Conservation (phyloP, 2,329 filamentous ascomycete species). For the Exophiala xenobiotica region DNA sequence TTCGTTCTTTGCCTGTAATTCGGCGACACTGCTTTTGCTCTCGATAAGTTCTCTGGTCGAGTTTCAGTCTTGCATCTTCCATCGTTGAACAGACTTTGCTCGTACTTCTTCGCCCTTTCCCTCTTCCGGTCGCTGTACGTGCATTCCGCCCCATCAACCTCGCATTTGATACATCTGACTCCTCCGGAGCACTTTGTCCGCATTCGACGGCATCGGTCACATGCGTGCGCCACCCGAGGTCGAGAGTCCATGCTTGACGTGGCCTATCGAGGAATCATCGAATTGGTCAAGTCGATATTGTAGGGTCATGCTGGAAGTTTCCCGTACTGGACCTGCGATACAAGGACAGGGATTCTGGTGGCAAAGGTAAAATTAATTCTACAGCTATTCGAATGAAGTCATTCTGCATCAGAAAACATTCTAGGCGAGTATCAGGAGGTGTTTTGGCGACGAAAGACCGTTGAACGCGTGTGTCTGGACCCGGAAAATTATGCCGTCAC, state of each 20-base stretch:
- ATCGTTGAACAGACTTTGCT: neutral
- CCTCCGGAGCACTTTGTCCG: slow-evolving; percentile 12
- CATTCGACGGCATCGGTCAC: slow-evolving; percentile 11
- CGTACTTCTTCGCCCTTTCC: slow-evolving; percentile 18
- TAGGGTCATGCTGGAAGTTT: too few species aligned
- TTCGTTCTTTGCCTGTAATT: neutral
- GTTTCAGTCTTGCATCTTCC: neutral
- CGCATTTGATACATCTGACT: slow-evolving; percentile 7
- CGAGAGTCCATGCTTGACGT: slow-evolving; percentile 3
- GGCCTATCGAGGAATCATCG: neutral
- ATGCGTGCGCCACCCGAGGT: slow-evolving; percentile 6
- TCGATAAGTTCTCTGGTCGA: slow-evolving; percentile 5
- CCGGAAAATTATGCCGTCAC: too few species aligned
- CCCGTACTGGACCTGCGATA: too few species aligned
- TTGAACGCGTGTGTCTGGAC: too few species aligned
- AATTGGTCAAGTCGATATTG: too few species aligned
- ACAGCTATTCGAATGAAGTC: too few species aligned
- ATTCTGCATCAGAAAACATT: too few species aligned
- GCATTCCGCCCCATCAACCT: slow-evolving; percentile 5
- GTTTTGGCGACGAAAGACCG: too few species aligned
- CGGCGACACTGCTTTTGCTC: slow-evolving; percentile 1
- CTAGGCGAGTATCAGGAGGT: too few species aligned
- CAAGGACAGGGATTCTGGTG: too few species aligned
- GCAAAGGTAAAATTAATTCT: too few species aligned
- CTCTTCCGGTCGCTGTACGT: slow-evolving; percentile 13